Percentiles rank a stretch among this genome's conserved stretches.
These are phyloP conservation scores for Alternaria brassicae DNA, from an alignment of 2,329 filamentous ascomycete genomes.

Conservation along the genomic window DNA sequence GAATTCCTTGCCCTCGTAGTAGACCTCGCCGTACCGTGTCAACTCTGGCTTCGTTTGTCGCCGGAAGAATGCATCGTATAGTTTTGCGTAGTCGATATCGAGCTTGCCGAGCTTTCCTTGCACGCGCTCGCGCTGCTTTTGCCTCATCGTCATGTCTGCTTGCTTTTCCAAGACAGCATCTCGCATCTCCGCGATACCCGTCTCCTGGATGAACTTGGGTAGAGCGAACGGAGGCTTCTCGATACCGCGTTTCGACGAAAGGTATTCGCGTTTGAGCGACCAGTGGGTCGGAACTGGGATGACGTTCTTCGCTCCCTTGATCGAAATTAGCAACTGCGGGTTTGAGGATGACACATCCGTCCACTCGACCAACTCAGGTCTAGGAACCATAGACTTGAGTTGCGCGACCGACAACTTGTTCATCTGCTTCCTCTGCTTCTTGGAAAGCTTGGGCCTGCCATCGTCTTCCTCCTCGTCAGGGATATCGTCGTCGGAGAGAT, in stretches of 20 bases:
- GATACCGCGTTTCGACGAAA: constrained; percentile 95
- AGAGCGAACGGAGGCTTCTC: constrained; percentile 93
- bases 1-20: constrained; percentile 98
- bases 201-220: constrained; percentile 96
- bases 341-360: constrained; percentile 92
- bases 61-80: constrained; percentile 98
- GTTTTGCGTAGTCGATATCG: constrained; percentile 97
- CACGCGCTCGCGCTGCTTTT: constrained; percentile 93
- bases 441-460: constrained; percentile 75
- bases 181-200: constrained; percentile 96
- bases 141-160: constrained; percentile 87
- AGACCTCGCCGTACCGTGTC: constrained; percentile 97
- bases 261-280: constrained; percentile 94
- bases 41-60: constrained; percentile 96
- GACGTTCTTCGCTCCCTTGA: constrained; percentile 94
- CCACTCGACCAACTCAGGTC: constrained; percentile 97
- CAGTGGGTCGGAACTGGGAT: constrained; percentile 94
- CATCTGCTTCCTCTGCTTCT: constrained; percentile 91
- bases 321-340: constrained; percentile 85
- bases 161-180: constrained; percentile 96
- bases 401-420: constrained; percentile 95
- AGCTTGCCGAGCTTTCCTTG: constrained; percentile 95
- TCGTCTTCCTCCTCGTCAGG: constrained; percentile 85
- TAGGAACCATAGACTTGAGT: constrained; percentile 87
- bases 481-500: constrained; percentile 83